Evolutionary conservation across 306 rosid species (phyloP).

Genomic region (Astragalus membranaceus): DNA sequence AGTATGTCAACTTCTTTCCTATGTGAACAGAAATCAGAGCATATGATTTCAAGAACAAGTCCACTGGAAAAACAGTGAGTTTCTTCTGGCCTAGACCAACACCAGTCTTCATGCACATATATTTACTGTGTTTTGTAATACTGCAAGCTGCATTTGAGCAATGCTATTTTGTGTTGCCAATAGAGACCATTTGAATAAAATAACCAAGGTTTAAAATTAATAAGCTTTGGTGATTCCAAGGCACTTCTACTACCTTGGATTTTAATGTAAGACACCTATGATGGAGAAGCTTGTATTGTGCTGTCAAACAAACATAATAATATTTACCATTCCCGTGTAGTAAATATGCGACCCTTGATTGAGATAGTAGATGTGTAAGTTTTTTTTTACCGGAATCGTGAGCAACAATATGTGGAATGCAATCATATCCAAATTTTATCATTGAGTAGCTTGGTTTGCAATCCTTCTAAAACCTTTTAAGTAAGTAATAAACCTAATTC

Average conservation of each 20-base stretch:
- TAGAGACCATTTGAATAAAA: not conserved
- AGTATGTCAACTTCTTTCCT: not conserved
- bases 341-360: too few relatives aligned
- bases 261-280: not conserved
- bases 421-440: too few relatives aligned
- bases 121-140: not conserved
- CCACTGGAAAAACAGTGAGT: slow-evolving; percentile 25
- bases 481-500: too few relatives aligned
- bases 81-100: not conserved
- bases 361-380: too few relatives aligned
- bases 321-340: not conserved
- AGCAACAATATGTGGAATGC: too few relatives aligned
- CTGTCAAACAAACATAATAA: not conserved
- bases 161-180: not conserved
- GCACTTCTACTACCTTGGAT: not conserved
- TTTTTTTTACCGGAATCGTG: too few relatives aligned
- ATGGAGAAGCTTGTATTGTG: slow-evolving; percentile 1
- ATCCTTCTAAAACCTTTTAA: too few relatives aligned
- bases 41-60: slow-evolving; percentile 65
- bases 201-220: not conserved
- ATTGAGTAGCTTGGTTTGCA: too few relatives aligned
- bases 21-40: slow-evolving; percentile 54
- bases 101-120: slow-evolving; percentile 5
- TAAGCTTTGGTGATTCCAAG: slow-evolving; percentile 12
- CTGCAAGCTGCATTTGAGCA: not conserved